These are phyloP conservation scores for Eurotiales sp. DNA, from an alignment of 2,329 filamentous ascomycete species.

Conservation along the genomic window DNA sequence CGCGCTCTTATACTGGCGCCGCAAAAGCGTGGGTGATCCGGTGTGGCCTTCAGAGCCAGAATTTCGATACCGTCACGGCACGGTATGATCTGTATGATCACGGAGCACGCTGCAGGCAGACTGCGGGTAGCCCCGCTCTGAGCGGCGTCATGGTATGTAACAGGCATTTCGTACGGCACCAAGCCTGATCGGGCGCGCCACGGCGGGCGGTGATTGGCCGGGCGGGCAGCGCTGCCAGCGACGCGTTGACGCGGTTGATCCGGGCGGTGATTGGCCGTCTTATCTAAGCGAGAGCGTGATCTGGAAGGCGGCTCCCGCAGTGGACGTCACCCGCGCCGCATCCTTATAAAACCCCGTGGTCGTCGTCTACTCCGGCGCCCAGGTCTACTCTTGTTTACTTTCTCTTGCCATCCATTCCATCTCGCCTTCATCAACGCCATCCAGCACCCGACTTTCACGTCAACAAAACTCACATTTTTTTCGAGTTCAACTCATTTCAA, in stretches of 20 bases:
- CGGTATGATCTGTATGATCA: constrained; percentile 48
- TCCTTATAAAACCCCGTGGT: constrained; percentile 45
- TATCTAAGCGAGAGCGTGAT: constrained; percentile 45
- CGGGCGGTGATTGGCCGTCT: constrained; percentile 38
- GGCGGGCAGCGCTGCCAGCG: neutral
- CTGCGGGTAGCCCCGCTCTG: constrained; percentile 14
- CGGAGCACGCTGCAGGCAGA: neutral
- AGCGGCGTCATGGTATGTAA: constrained; percentile 21
- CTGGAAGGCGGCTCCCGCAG: constrained; percentile 37
- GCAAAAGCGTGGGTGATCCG: constrained; percentile 43
- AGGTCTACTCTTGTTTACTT: constrained; percentile 27
- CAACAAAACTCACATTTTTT: too few relatives aligned
- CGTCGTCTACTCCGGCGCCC: constrained; percentile 28
- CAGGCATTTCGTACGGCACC: constrained; percentile 22
- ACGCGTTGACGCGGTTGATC: constrained; percentile 27
- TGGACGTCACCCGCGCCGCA: constrained; percentile 42
- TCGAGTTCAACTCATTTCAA: constrained; percentile 24
- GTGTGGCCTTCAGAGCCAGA: constrained; percentile 40
- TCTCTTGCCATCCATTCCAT: constrained; percentile 25
- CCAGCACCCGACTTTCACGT: constrained; percentile 16
- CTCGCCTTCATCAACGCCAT: constrained; percentile 15
- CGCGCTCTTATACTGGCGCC: constrained; percentile 45
- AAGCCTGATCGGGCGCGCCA: constrained; percentile 25
- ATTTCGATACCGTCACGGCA: constrained; percentile 43
- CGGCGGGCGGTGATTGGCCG: constrained; percentile 13